Percentiles rank a stretch among this genome's conserved stretches.
These are phyloP conservation scores for Penicillium sp. DNA, from an alignment of 2,329 filamentous ascomycete genomes.

Conservation along the genomic window DNA sequence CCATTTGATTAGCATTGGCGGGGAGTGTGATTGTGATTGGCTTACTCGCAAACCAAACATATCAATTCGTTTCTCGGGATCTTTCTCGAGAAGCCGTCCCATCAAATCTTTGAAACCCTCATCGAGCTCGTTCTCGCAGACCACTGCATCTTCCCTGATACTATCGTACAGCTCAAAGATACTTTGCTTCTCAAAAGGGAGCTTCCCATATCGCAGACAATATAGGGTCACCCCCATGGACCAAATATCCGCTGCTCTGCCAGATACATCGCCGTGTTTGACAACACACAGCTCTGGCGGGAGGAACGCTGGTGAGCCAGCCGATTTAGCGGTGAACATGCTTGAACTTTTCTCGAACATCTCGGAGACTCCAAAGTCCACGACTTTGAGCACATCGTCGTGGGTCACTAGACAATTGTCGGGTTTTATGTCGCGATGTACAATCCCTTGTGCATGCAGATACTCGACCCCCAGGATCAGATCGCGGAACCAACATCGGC, in stretches of 20 bases:
- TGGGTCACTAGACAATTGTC: constrained; percentile 89
- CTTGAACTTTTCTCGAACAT: constrained; percentile 88
- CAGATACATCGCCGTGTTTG: constrained; percentile 81
- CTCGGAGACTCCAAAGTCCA: constrained; percentile 98
- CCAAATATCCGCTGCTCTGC: constrained; percentile 92
- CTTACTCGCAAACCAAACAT: constrained; percentile 79
- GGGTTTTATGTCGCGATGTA: constrained; percentile 96
- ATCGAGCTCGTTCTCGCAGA: constrained; percentile 61
- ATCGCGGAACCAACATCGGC: constrained; percentile 90
- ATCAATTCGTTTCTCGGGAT: constrained; percentile 74
- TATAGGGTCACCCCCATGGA: constrained; percentile 96
- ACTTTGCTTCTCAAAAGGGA: constrained; percentile 77
- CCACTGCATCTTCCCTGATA: constrained; percentile 67
- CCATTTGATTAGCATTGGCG: constrained; percentile 10
- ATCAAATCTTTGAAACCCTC: constrained; percentile 73
- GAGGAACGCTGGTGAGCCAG: constrained; percentile 90
- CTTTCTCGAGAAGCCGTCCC: constrained; percentile 70
- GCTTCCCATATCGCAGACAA: constrained; percentile 80
- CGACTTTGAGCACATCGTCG: constrained; percentile 92
- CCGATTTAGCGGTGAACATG: constrained; percentile 90
- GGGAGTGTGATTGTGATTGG: constrained; percentile 8
- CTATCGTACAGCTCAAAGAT: constrained; percentile 86
- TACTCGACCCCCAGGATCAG: constrained; percentile 94
- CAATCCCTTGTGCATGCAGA: constrained; percentile 86
- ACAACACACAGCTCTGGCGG: constrained; percentile 87